Evolutionary conservation across 2,329 filamentous ascomycete species (phyloP), one percentile per base, ranked within the genome.

Genomic region (Fusarium nygamai): DNA sequence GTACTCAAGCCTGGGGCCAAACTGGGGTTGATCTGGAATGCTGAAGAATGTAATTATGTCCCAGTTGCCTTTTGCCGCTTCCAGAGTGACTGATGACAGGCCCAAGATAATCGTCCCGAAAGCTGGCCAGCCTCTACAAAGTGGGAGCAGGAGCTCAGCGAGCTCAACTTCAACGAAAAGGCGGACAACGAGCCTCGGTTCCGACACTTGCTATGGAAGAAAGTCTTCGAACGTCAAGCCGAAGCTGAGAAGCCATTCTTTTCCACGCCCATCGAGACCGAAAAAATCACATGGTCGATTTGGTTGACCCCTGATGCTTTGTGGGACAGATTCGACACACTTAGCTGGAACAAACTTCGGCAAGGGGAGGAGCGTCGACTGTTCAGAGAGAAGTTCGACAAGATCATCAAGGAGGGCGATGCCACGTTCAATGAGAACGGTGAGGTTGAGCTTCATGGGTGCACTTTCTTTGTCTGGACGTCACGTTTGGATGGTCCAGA

Each of bases 21-120:
- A 34, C 84, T 94, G 34, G 92, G 90, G 20, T 81, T 93, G 80
- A 91, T 94, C 61, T 94, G 93, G 92, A 94, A 94, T 76, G 85
- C 92, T 67, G 92, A 94, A 80, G 90, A 93, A 73, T 93, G 91
- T 92, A 82, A 87, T 20, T 31, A 14, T 27, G 58, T 44, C 38
- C 36, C 14, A 46, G 29, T 39, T 31, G 44, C n/a, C 39, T 13
- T 20, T 56, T 22, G 11, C 9, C 24, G 34, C 24, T 41, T 33
- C 20, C 22, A 11, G 16, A 22, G 43, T 58, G 41, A 12, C 60
- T 70, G 38, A 66, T 34, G 11, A 20, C 31, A 14, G 34, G n/a
- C 47, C 38, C 34, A 36, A 92, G 90, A 93, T 79, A 94, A 94
- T 79, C 88, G 91, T 54, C 90, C 91, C 1, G 78, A 81, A 61